Evolutionary conservation across 1,139 yeast species (phyloP), one percentile per base, ranked within the genome.

Genomic region (Saccharomycopsis crataegensis): DNA sequence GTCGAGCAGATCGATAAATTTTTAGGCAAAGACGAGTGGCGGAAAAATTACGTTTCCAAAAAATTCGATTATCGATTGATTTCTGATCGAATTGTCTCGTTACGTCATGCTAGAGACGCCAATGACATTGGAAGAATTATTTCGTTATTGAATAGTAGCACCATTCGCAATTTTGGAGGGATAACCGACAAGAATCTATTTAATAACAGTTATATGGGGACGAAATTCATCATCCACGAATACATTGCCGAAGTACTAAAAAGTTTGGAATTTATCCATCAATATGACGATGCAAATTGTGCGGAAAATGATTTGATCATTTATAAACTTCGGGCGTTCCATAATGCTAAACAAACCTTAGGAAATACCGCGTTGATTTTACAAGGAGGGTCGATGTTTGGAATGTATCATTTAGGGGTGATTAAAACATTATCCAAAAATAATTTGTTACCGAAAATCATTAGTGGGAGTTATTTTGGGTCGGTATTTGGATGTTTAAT

Each of bases 381-480:
- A 36, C 97, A 93, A 67, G 98, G 99, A 34, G 98, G 98, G 0
- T 86, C 97, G 0, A 70, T 93, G 33, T 93, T 91, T 70, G 98
- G 98, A 0, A 72, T 93, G 58, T 90, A 96, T 64, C 99, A 93
- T 66, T 67, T 93, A 49, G 99, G 99, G 1, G 96, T 91, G 1
- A 87, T 91, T 7, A 86, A 86, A 60, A 93, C 94, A 0, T 70
- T 93, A 22, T 79, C 84, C 59, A 77, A 78, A 60, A 82, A 85
- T 58, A 84, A 89, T 0, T 70, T 91, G 42, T 71, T 91, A 51
- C 99, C 99, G 0, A 70, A 86, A 50, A 86, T 93, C 3, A 80
- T 93, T 42, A 87, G 94, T n/a, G 98, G 98, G 0, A 86, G 93
- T 58, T 94, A 96, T 0, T 89, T 89, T 55, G 98, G 98, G 1